phyloP scores from a whole-genome alignment of 2,329 filamentous ascomycete species.

The Acrodontium crateriforme region DNA sequence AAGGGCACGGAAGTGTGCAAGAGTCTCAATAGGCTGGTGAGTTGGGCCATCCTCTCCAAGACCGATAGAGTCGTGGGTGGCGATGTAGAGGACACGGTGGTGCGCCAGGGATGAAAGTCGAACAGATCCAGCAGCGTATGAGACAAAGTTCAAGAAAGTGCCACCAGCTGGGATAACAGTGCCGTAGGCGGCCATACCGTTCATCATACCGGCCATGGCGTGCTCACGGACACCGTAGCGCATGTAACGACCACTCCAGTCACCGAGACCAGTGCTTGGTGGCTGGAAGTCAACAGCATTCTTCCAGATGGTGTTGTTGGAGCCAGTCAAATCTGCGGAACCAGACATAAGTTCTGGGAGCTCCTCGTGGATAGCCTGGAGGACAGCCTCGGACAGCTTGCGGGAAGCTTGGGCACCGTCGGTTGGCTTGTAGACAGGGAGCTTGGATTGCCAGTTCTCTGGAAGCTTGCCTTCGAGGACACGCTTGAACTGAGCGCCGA shows the following conservation, averaged over 20 bases:
- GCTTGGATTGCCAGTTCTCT: constrained; percentile 87
- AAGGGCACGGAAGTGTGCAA: constrained; percentile 94
- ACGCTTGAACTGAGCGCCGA: constrained; percentile 68
- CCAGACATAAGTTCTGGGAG: constrained; percentile 89
- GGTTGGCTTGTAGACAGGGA: constrained; percentile 77
- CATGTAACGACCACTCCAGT: constrained; percentile 83
- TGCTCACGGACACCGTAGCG: constrained; percentile 89
- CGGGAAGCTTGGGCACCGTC: constrained; percentile 81
- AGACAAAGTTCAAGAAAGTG: constrained; percentile 99
- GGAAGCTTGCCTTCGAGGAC: constrained; percentile 73
- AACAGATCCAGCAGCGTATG: constrained; percentile 88
- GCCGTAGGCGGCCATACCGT: constrained; percentile 90
- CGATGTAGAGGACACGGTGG: constrained; percentile 84
- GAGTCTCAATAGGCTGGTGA: constrained; percentile 97
- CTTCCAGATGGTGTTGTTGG: constrained; percentile 99
- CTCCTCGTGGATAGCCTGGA: constrained; percentile 69
- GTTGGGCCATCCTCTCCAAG: constrained; percentile 97
- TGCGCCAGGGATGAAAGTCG: constrained; percentile 87
- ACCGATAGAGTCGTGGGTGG: constrained; percentile 98
- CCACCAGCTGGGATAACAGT: constrained; percentile 86
- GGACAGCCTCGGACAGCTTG: constrained; percentile 90
- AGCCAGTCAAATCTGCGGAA: constrained; percentile 94
- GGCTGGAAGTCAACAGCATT: constrained; percentile 94
- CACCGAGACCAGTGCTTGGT: constrained; percentile 68
- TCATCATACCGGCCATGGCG: constrained; percentile 83